These are phyloP conservation scores for Hypoxylon fragiforme DNA, from an alignment of 495 filamentous ascomycete species.

Conservation along the genomic window DNA sequence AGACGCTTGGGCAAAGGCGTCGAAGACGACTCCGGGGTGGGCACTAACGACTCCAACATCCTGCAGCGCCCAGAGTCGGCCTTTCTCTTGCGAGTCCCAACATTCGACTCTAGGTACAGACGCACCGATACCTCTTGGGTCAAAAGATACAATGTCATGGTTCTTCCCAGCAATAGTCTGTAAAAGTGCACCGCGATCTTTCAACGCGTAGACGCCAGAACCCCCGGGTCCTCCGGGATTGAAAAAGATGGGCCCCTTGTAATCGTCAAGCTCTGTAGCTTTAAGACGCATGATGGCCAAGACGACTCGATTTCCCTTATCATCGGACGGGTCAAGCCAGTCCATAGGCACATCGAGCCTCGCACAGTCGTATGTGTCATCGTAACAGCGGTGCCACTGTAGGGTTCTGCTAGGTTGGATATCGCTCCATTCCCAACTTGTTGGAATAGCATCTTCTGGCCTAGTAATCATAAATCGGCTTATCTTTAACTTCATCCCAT, in stretches of 20 bases:
- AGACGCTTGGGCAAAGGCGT: conserved; percentile 43
- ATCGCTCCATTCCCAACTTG: conserved; percentile 35
- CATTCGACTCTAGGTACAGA: conserved; percentile 50
- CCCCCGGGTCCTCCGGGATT: conserved; percentile 60
- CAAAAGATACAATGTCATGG: conserved; percentile 55
- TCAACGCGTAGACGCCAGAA: conserved; percentile 47
- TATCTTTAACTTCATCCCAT: neutral
- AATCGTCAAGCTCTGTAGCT: conserved; percentile 41
- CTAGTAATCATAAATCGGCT: neutral
- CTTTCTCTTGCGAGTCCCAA: conserved; percentile 42
- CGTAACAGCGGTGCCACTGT: conserved; percentile 42
- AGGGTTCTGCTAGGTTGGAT: conserved; percentile 41
- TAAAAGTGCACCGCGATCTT: conserved; percentile 40
- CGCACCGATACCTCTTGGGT: conserved; percentile 52
- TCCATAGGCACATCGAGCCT: conserved; percentile 52
- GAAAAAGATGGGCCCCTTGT: conserved; percentile 54
- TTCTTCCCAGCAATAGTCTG: conserved; percentile 53
- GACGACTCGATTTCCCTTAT: conserved; percentile 34
- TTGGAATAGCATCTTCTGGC: neutral
- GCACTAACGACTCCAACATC: conserved; percentile 44
- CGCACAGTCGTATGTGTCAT: conserved; percentile 44
- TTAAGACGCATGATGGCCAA: conserved; percentile 52
- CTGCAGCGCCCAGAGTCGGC: conserved; percentile 42
- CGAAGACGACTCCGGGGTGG: conserved; percentile 45
- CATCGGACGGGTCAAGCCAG: conserved; percentile 47